Conservation (phyloP, 208 protist species). For the Naegleria gruberi region DNA sequence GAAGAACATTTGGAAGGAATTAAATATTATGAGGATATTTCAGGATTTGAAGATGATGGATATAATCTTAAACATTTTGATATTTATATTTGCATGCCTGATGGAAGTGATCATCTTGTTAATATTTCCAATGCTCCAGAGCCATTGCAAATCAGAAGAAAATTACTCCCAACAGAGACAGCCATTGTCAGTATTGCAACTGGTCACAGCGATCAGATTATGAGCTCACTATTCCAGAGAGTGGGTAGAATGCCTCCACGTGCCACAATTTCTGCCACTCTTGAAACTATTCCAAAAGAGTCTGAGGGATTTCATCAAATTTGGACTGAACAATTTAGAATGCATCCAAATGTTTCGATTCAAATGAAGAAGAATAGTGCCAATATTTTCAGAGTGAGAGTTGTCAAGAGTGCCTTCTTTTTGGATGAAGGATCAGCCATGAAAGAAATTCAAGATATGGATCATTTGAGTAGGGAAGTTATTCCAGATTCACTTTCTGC, state of each 20-base stretch:
- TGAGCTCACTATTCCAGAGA: background rate
- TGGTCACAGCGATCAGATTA: background rate
- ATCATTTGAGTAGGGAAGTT: background rate
- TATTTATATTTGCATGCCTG: background rate
- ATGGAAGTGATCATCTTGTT: background rate
- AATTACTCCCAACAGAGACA: background rate
- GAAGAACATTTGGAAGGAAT: background rate
- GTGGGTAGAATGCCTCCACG: background rate
- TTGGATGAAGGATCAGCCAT: background rate
- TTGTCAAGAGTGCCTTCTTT: background rate
- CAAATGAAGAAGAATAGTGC: background rate
- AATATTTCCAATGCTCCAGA: background rate
- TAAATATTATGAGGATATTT: background rate
- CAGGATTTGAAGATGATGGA: background rate
- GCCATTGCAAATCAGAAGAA: background rate
- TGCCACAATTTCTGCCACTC: background rate
- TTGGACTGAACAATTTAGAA: slow-evolving; percentile 6
- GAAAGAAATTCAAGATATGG: background rate
- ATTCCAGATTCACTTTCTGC: background rate
- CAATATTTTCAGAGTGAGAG: background rate
- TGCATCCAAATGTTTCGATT: background rate
- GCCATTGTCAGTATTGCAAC: background rate
- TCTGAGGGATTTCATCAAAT: background rate
- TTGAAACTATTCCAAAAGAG: background rate
- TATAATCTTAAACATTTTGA: background rate